Base-by-base conservation (phyloP, 2,329 filamentous ascomycete species). In the Ceratocystis harringtonii region DNA sequence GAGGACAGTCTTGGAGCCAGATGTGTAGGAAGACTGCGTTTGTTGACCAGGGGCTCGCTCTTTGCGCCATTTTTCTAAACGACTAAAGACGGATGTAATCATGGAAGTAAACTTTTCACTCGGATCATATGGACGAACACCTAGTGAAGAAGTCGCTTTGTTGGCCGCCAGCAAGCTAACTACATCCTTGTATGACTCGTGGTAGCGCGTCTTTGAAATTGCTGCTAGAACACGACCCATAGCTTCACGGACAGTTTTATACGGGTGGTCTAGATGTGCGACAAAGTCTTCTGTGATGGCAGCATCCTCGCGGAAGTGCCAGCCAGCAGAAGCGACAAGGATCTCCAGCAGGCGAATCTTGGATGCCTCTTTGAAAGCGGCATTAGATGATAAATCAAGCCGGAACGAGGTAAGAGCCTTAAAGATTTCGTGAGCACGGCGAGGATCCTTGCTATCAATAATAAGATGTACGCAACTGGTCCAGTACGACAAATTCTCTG, bases 351-450 rank as follows among this genome's bases (percentile, higher is more conserved):
- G 78, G 69, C 94, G 87, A 17, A 99, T 90, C 77, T 97, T 96
- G 32, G 92, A 95, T 65, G 92, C 96, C 74, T 99, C 95, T 74
- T 99, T 99, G 81, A 99, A 99, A 0, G 94, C 94, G 3, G 95
- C 94, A 72, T 97, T 96, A 0, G 92, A 96, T 5, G 84, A 80
- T 87, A 97, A 92, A 73, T 99, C 94, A 8, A 99, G 80, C 36
- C 90, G 84, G 82, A 97, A 97, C 64, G 86, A 84, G 60, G 88
- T 84, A 22, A 99, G 79, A 75, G 85, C 87, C 69, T 94, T 87
- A 44, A 96, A 83, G 68, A 99, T 81, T 69, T 95, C 92, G 79
- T 88, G 91, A 2, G 86, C 86, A 68, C 92, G 85, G 57, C 95
- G 84, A 12, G 94, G 92, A 74, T 99, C 94, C 71, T 94, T 92